A percentile compares a stretch with the other conserved stretches of the same genome.
Conservation (phyloP, 2,329 filamentous ascomycete species). For the Cladophialophora carrionii region DNA sequence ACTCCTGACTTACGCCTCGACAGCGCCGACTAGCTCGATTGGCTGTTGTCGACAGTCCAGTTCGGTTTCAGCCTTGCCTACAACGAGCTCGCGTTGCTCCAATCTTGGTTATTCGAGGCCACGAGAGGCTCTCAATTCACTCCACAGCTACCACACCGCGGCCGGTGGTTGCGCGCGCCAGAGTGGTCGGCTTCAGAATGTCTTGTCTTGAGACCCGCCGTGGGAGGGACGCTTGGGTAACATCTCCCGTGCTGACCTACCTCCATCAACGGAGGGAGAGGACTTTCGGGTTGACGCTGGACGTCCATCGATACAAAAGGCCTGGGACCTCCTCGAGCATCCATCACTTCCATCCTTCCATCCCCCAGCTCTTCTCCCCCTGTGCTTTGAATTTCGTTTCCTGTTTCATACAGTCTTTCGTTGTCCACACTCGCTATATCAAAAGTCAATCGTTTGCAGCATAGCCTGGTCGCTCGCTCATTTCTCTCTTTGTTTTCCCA, state of each 20-base stretch:
- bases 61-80: constrained; percentile 31
- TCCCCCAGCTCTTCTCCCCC: constrained; percentile 8
- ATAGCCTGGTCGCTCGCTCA: constrained; percentile 22
- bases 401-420: constrained; percentile 44
- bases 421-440: constrained; percentile 32
- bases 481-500: constrained; percentile 14
- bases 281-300: background rate
- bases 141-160: constrained; percentile 65
- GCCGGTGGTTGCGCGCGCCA: constrained; percentile 25
- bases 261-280: background rate
- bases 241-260: background rate
- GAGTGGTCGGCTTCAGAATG: constrained; percentile 28
- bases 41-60: background rate
- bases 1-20: constrained; percentile 21
- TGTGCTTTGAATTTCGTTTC: constrained; percentile 47
- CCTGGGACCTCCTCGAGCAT: background rate
- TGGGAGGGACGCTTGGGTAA: background rate
- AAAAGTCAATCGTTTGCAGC: constrained; percentile 23
- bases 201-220: constrained; percentile 29
- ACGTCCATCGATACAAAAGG: constrained; percentile 20
- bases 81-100: constrained; percentile 8
- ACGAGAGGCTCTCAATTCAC: constrained; percentile 74
- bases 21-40: background rate
- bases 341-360: background rate
- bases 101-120: constrained; percentile 28